phyloP scores from a whole-genome alignment of 1,284 basidiomycete genomes.

The Irpex sp. region DNA sequence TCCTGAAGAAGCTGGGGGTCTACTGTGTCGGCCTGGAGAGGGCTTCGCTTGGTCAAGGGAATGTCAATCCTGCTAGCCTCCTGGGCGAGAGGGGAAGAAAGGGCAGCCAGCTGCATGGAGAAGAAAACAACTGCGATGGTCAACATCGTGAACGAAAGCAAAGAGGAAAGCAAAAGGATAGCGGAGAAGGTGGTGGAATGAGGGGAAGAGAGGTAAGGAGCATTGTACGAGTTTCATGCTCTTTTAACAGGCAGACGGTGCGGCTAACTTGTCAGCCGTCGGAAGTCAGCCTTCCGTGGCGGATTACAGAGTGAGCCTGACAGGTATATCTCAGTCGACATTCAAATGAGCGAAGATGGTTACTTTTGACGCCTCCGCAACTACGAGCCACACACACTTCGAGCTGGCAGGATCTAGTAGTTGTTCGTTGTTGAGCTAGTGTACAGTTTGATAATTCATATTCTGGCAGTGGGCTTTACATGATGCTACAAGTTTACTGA shows the following conservation, averaged over 20 bases:
- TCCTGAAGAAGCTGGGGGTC: neutral
- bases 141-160: conserved; percentile 1
- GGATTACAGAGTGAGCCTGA: neutral
- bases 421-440: neutral
- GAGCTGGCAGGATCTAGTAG: neutral
- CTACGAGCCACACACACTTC: no score
- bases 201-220: neutral
- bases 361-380: no score
- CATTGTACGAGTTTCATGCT: neutral
- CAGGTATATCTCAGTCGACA: neutral
- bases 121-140: conserved; percentile 3
- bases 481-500: neutral
- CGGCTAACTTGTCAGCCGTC: neutral
- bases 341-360: neutral
- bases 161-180: neutral
- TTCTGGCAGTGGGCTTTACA: neutral
- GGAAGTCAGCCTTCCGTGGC: neutral
- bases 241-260: neutral
- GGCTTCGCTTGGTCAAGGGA: neutral
- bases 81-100: neutral
- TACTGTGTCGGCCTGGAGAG: neutral
- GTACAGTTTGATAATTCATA: neutral
- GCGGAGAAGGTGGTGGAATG: neutral
- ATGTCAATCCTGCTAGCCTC: neutral
- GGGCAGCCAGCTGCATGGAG: neutral